Conservation (phyloP, 345 rosid species). For the Linum usitatissimum region DNA sequence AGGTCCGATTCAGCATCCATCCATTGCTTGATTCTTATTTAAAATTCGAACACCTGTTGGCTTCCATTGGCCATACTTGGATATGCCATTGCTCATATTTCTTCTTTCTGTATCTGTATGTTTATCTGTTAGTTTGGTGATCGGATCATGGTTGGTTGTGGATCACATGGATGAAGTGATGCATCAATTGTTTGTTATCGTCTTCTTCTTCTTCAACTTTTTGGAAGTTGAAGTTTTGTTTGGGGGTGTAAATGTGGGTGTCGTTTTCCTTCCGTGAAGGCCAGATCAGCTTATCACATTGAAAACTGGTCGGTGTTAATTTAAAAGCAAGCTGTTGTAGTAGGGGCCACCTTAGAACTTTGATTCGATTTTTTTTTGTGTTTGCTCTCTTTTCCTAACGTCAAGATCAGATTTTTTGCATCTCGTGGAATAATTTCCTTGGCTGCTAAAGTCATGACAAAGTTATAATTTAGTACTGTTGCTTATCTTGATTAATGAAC, state of each 20-base stretch:
- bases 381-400: not conserved
- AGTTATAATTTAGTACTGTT: no score
- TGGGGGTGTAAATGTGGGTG: not conserved
- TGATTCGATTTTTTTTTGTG: not conserved
- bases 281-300: not conserved
- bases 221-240: not conserved
- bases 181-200: not conserved
- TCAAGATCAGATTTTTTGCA: not conserved
- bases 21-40: not conserved
- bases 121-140: not conserved
- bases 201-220: not conserved
- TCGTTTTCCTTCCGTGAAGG: not conserved
- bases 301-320: not conserved
- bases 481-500: not conserved
- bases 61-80: not conserved
- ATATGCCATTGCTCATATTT: not conserved
- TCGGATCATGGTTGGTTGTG: not conserved
- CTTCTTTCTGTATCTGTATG: not conserved
- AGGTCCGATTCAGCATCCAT: not conserved
- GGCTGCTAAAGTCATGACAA: not conserved
- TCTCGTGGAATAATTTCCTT: not conserved
- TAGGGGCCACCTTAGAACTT: not conserved
- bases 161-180: not conserved
- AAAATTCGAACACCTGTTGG: not conserved
- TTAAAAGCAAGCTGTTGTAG: not conserved